Base-by-base conservation (phyloP, 768 basidiomycete genomes). In the Mycena polygramma region DNA sequence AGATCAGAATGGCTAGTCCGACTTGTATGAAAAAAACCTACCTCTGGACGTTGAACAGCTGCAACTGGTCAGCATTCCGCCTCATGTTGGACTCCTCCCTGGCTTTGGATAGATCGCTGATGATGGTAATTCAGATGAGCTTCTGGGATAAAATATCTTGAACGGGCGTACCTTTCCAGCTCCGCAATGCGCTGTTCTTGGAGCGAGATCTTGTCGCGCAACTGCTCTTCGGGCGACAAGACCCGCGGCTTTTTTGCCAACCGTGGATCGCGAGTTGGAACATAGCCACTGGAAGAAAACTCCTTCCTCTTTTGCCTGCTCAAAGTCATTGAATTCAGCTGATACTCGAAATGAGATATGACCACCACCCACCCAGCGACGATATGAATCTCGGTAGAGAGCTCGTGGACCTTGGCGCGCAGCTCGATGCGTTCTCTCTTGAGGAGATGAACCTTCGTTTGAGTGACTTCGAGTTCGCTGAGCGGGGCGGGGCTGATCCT, bases 281-380 rank as follows among this genome's bases (percentile, higher is more conserved):
- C 46, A 13, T 14, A 8, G 24, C 14, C 46, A 26, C 39, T 37
- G 49, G 60, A 55, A 46, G 61, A 37, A 36, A 55, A 11, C 11
- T 41, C 65, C 39, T 72, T 72, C 30, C 70, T 51, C 45, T 72
- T 71, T 35, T 30, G 37, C 43, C 69, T 70, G 41, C 11, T n/a
- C 41, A 20, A 15, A 43, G 49, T 13, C 10, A 41, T 14, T n/a
- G 41, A 14, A 58, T 35, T 30, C n/a, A 20, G 41, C 35, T 14
- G 20, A 43, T 57, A 22, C 22, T 19, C 49, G 35, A 46, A 20
- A 24, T 1, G 17, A 51, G 39, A 49, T 46, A 39, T 62, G 30
- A 30, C 30, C 30, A 30, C 20, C 9, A 63, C 62, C 35, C 14
- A 63, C 68, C 68, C 62, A 36, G 61, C 37, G 45, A 6, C 45